Conservation (phyloP, 1,139 yeast genomes). For the Yamadazyma siamensis region DNA sequence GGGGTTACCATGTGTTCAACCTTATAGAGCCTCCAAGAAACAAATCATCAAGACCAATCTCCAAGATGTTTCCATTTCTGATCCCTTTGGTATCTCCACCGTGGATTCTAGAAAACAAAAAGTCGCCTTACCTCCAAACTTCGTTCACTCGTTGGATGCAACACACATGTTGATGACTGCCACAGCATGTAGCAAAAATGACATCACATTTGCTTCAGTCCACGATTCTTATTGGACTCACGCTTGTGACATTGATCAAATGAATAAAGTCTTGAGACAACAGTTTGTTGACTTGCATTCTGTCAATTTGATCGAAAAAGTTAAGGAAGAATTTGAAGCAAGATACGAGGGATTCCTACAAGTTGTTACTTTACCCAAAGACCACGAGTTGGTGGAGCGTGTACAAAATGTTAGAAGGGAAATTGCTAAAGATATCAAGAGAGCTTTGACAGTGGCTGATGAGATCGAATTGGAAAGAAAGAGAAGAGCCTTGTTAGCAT, state of each 20-base stretch:
- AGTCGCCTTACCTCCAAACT: slow-evolving; percentile 95
- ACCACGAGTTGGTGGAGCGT: slow-evolving; percentile 50
- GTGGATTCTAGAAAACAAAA: slow-evolving; percentile 88
- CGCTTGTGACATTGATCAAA: slow-evolving; percentile 72
- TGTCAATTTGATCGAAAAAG: slow-evolving; percentile 63
- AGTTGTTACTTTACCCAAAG: slow-evolving; percentile 51
- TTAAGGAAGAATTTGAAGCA: slow-evolving; percentile 75
- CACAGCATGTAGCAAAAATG: slow-evolving; percentile 63
- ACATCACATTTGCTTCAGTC: slow-evolving; percentile 86
- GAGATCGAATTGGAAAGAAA: slow-evolving; percentile 70
- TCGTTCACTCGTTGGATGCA: slow-evolving; percentile 92
- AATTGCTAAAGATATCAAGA: slow-evolving; percentile 48
- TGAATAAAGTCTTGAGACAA: slow-evolving; percentile 74
- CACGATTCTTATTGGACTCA: slow-evolving; percentile 99
- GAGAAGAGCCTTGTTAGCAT: slow-evolving; percentile 54
- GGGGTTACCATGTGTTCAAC: slow-evolving; percentile 93
- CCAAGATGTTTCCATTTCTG: slow-evolving; percentile 78
- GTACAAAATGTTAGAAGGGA: slow-evolving; percentile 51
- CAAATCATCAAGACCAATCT: slow-evolving; percentile 71
- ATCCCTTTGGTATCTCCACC: slow-evolving; percentile 77
- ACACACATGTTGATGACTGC: slow-evolving; percentile 96
- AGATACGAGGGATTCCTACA: slow-evolving; percentile 75
- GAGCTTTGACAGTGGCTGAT: slow-evolving; percentile 63
- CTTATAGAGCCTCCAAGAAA: slow-evolving; percentile 70
- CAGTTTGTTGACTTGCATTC: slow-evolving; percentile 78